A percentile compares a stretch with the other conserved stretches of the same genome.
Conservation (phyloP, 2,329 filamentous ascomycete genomes). For the Didymella pinodella region DNA sequence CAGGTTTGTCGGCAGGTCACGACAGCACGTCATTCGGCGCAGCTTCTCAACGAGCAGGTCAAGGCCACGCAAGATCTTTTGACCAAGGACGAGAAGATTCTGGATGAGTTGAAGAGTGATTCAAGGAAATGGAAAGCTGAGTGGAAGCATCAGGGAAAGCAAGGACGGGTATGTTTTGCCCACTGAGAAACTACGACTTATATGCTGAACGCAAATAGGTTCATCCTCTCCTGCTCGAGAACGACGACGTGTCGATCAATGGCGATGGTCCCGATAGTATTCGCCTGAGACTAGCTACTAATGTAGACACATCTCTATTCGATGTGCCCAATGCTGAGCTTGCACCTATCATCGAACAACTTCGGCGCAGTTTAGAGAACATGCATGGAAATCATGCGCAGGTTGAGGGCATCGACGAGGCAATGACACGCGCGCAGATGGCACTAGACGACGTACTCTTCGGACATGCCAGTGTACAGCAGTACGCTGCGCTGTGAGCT, state of each 20-base stretch:
- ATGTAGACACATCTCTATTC: slow-evolving; percentile 31
- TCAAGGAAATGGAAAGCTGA: slow-evolving; percentile 39
- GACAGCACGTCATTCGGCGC: slow-evolving; percentile 68
- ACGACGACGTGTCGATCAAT: slow-evolving; percentile 24
- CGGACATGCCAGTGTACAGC: slow-evolving; percentile 40
- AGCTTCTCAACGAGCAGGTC: slow-evolving; percentile 66
- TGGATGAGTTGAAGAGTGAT: slow-evolving; percentile 42
- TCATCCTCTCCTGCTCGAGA: slow-evolving; percentile 44
- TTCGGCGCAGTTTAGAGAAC: slow-evolving; percentile 49
- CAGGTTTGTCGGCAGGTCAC: slow-evolving; percentile 61
- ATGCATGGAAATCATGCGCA: slow-evolving; percentile 51
- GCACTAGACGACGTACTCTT: slow-evolving; percentile 49
- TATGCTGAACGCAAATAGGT: slow-evolving; percentile 34
- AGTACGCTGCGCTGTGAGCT: slow-evolving; percentile 45
- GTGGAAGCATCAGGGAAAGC: slow-evolving; percentile 44
- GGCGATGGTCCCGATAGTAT: slow-evolving; percentile 47
- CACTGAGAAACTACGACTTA: slow-evolving; percentile 22
- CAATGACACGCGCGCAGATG: slow-evolving; percentile 39
- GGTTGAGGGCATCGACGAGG: slow-evolving; percentile 46
- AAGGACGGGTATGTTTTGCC: slow-evolving; percentile 36
- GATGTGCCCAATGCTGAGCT: slow-evolving; percentile 45
- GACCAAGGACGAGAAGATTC: slow-evolving; percentile 37
- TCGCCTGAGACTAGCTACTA: slow-evolving; percentile 31
- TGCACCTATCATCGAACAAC: slow-evolving; percentile 46
- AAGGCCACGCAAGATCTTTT: slow-evolving; percentile 59